Evolutionary conservation across 352 stramenopile genomes (phyloP), one percentile per base, ranked within the genome.

Genomic region (Discostella stelligera): DNA sequence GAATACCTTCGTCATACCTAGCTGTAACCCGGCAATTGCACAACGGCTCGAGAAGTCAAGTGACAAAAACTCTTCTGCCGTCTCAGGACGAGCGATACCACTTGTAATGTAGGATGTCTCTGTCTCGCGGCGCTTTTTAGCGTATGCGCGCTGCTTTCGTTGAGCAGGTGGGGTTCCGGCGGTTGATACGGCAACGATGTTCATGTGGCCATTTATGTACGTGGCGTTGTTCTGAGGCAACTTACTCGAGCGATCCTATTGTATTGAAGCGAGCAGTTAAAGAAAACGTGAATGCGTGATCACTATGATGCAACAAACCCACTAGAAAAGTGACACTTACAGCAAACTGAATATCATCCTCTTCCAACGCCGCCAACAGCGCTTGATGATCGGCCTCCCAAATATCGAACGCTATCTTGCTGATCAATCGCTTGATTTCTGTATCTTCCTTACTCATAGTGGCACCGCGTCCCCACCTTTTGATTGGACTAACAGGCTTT

Each of bases 1-100:
- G 56, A 94, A 94, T 0, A 94, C 88, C 55, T 92, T 91, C n/a
- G 83, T 92, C n/a, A 78, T 70, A 21, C 88, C 88, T 4, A 94
- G 75, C 67, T 92, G 88, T 89, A 97, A 55, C 86, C 94, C 83
- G 89, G 85, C 85, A 63, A 91, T 79, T 25, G 83, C 85, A 59
- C 85, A 91, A 49, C 85, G 68, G 16, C 71, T 84, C 1, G 71
- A 53, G 74, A 91, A 91, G 62, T 91, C 85, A 4, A 91, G 55
- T 20, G 59, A 53, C 62, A 85, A 71, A 54, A 91, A 91, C 21
- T 89, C 80, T 54, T 80, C 67, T 39, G 64, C 44, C 30, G 41
- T 80, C 50, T 88, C 68, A 46, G 86, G 86, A 21, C 72, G 74
- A 10, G 60, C 63, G 0, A 92, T 83, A 18, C 76, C 65, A 56